phyloP scores from a whole-genome alignment of 768 basidiomycete species.

The Russula brevipes region DNA sequence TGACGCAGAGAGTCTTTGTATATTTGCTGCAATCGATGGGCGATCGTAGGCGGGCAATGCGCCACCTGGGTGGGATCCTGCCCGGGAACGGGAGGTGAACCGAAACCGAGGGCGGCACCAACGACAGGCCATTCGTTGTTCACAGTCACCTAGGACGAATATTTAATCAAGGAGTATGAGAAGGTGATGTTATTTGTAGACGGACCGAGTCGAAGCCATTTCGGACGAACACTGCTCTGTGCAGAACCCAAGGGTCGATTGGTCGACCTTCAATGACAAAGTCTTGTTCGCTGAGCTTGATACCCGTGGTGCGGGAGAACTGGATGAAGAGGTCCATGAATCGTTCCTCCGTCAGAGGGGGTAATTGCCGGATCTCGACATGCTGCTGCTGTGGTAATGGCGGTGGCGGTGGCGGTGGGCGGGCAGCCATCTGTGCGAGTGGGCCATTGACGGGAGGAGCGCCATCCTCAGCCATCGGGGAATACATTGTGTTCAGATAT shows the following conservation, averaged over 20 bases:
- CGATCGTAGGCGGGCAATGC: conserved; percentile 1
- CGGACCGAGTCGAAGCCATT: conserved; percentile 15
- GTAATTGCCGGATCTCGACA: background rate
- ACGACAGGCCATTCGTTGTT: conserved; percentile 14
- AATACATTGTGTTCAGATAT: background rate
- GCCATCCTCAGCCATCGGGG: background rate
- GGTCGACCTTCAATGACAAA: conserved; percentile 1
- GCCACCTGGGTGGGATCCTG: background rate
- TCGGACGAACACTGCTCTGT: conserved; percentile 1
- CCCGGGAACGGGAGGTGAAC: background rate
- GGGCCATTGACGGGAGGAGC: background rate
- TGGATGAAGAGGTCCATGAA: conserved; percentile 6
- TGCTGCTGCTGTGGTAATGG: background rate
- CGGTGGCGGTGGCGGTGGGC: background rate
- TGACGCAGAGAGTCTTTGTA: conserved; percentile 6
- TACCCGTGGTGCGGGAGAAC: background rate
- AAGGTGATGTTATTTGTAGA: background rate
- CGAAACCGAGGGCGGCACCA: conserved; percentile 11
- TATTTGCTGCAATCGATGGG: conserved; percentile 14
- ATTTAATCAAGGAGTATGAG: background rate
- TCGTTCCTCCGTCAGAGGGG: conserved; percentile 1
- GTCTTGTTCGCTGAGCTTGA: conserved; percentile 11
- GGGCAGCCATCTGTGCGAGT: background rate
- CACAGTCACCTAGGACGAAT: conserved; percentile 3
- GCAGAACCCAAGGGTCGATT: conserved; percentile 9